Percentiles rank a stretch among this genome's conserved stretches.
These are phyloP conservation scores for Globisporangium barbulae DNA, from an alignment of 352 stramenopile genomes.

Conservation along the genomic window DNA sequence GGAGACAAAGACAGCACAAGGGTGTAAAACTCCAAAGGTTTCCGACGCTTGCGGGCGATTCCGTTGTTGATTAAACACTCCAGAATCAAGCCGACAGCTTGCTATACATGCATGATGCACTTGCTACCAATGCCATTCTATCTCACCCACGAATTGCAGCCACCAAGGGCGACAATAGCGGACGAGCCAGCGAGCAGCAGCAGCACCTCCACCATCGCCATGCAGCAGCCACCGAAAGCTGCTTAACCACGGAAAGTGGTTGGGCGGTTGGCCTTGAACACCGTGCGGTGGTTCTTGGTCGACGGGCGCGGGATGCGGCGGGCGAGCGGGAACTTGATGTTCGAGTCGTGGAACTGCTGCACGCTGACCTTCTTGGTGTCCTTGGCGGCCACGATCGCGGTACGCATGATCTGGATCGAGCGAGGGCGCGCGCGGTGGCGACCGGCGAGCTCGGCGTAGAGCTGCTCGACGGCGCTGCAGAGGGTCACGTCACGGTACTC, in stretches of 20 bases:
- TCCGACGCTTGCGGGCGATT: slow-evolving; percentile 12
- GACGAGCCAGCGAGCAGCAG: not conserved
- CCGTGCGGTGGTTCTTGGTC: slow-evolving; percentile 94
- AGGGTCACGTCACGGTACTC: slow-evolving; percentile 99
- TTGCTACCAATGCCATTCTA: not conserved
- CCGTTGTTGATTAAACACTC: slow-evolving; percentile 2
- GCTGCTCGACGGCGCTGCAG: slow-evolving; percentile 97
- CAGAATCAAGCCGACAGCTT: slow-evolving; percentile 7
- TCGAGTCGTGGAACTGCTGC: slow-evolving; percentile 96
- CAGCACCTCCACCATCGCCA: not conserved
- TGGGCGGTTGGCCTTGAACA: slow-evolving; percentile 96
- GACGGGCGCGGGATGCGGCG: slow-evolving; percentile 93
- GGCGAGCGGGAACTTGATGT: slow-evolving; percentile 98
- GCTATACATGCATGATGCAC: slow-evolving; percentile 1
- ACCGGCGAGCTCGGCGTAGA: slow-evolving; percentile 99
- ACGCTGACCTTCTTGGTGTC: slow-evolving; percentile 96
- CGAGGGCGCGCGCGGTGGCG: slow-evolving; percentile 95
- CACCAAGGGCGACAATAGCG: not conserved
- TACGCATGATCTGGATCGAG: slow-evolving; percentile 99
- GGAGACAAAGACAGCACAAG: not conserved
- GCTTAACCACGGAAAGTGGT: slow-evolving; percentile 98
- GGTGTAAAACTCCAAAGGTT: slow-evolving; percentile 8
- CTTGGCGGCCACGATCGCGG: slow-evolving; percentile 92
- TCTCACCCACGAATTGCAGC: not conserved
- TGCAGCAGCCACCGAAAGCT: not conserved